These are phyloP conservation scores for Xylaria sp. DNA, from an alignment of 2,329 filamentous ascomycete species.

Conservation along the genomic window DNA sequence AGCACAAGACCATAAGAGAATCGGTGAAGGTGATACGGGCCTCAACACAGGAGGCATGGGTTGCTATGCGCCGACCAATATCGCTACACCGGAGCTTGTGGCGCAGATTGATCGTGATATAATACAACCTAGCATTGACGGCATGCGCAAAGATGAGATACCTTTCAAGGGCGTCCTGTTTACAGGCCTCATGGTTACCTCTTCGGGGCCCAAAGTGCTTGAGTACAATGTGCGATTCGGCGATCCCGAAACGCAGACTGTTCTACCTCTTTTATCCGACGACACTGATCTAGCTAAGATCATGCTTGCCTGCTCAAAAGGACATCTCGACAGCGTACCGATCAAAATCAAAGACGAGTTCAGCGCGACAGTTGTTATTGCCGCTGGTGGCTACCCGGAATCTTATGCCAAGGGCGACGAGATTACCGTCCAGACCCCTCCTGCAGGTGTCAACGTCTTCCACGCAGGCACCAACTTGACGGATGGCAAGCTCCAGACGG, in stretches of 20 bases:
- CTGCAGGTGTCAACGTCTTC: slow-evolving; percentile 77
- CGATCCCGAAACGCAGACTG: slow-evolving; percentile 82
- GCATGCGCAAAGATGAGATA: slow-evolving; percentile 83
- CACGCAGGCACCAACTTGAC: slow-evolving; percentile 86
- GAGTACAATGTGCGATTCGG: slow-evolving; percentile 86
- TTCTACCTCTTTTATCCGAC: slow-evolving; percentile 79
- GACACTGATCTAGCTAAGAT: slow-evolving; percentile 88
- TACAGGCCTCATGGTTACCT: slow-evolving; percentile 85
- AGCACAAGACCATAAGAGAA: slow-evolving; percentile 96
- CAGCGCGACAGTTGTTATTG: slow-evolving; percentile 92
- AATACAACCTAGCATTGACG: slow-evolving; percentile 88
- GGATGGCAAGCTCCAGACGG: slow-evolving; percentile 74
- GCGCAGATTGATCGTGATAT: slow-evolving; percentile 82
- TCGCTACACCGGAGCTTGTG: slow-evolving; percentile 79
- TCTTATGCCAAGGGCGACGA: slow-evolving; percentile 82
- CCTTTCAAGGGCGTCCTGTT: slow-evolving; percentile 82
- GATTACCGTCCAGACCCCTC: slow-evolving; percentile 62
- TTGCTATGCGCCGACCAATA: slow-evolving; percentile 91
- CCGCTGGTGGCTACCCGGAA: slow-evolving; percentile 90
- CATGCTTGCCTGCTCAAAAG: slow-evolving; percentile 85
- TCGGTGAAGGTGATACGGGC: slow-evolving; percentile 88
- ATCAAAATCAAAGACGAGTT: slow-evolving; percentile 76
- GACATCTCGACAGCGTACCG: slow-evolving; percentile 75
- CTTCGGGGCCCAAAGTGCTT: slow-evolving; percentile 74
- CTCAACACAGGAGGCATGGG: slow-evolving; percentile 99